Conservation (phyloP, 768 basidiomycete species). For the Naganishia kalamii region DNA sequence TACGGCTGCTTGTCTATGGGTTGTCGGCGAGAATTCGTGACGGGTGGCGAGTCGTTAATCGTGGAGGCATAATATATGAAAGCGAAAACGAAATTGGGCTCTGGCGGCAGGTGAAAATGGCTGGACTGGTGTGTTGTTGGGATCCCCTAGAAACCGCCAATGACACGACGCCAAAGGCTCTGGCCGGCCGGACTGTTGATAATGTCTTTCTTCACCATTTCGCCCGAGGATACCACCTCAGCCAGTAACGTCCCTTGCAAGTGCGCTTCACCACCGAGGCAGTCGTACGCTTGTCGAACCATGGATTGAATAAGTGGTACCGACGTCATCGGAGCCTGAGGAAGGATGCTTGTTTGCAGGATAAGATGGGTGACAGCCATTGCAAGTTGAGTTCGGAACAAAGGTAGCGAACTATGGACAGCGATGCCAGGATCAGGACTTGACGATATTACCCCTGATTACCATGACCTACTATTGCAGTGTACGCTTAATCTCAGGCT, state of each 20-base stretch:
- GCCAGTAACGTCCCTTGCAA: neutral
- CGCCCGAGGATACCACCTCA: slow-evolving; percentile 7
- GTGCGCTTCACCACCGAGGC: slow-evolving; percentile 30
- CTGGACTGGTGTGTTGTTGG: neutral
- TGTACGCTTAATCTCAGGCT: slow-evolving; percentile 43
- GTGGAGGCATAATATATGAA: neutral
- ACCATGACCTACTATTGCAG: slow-evolving; percentile 35
- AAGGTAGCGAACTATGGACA: slow-evolving; percentile 32
- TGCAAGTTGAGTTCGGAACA: slow-evolving; percentile 38
- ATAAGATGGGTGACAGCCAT: slow-evolving; percentile 36
- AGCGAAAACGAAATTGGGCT: slow-evolving; percentile 12
- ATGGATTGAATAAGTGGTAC: slow-evolving; percentile 31
- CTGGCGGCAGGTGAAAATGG: too few relatives aligned
- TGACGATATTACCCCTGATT: neutral
- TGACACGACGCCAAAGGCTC: neutral
- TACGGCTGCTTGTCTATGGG: neutral
- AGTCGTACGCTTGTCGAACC: slow-evolving; percentile 35
- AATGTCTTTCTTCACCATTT: slow-evolving; percentile 12
- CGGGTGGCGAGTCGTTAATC: too few relatives aligned
- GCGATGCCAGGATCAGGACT: neutral
- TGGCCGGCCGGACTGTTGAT: slow-evolving; percentile 7
- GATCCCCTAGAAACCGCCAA: neutral
- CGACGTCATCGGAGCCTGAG: slow-evolving; percentile 35
- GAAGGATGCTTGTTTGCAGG: slow-evolving; percentile 27
- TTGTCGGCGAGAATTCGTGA: neutral